These are phyloP conservation scores for Fusarium napiforme DNA, from an alignment of 2,329 filamentous ascomycete genomes.

Conservation along the genomic window DNA sequence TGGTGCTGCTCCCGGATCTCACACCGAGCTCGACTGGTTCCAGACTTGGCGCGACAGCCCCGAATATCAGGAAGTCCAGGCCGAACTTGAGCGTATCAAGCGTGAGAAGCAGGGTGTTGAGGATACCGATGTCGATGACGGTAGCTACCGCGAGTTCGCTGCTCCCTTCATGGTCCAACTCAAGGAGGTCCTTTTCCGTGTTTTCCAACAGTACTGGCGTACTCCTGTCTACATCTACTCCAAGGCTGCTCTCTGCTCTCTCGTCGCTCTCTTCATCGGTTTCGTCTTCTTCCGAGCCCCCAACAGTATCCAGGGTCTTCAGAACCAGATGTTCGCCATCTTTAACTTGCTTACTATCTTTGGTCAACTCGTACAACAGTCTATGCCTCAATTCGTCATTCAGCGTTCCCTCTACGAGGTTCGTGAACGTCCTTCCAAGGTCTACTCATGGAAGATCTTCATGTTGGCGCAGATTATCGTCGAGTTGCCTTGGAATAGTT, in stretches of 20 bases:
- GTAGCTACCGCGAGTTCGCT: constrained; percentile 79
- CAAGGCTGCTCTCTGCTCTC: constrained; percentile 75
- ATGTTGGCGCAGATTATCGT: constrained; percentile 85
- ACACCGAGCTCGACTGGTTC: constrained; percentile 74
- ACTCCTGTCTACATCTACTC: constrained; percentile 90
- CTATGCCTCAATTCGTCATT: constrained; percentile 87
- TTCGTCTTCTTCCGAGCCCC: constrained; percentile 81
- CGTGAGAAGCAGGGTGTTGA: constrained; percentile 54
- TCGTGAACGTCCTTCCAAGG: constrained; percentile 84
- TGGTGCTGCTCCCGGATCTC: constrained; percentile 71
- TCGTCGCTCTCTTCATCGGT: constrained; percentile 79
- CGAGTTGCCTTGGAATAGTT: constrained; percentile 85
- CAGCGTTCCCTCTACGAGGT: constrained; percentile 86
- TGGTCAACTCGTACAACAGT: constrained; percentile 80
- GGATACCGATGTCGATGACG: constrained; percentile 51
- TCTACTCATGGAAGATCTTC: constrained; percentile 87
- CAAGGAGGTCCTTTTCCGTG: constrained; percentile 73
- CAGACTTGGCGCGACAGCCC: constrained; percentile 68
- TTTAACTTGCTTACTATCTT: constrained; percentile 89
- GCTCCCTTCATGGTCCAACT: constrained; percentile 78
- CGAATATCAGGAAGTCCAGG: constrained; percentile 66
- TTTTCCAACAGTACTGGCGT: constrained; percentile 94
- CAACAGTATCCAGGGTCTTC: constrained; percentile 79
- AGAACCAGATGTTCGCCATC: constrained; percentile 87
- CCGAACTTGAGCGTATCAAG: constrained; percentile 68